These are phyloP conservation scores for Kalmusia sp. DNA, from an alignment of 2,329 filamentous ascomycete genomes.

Conservation along the genomic window DNA sequence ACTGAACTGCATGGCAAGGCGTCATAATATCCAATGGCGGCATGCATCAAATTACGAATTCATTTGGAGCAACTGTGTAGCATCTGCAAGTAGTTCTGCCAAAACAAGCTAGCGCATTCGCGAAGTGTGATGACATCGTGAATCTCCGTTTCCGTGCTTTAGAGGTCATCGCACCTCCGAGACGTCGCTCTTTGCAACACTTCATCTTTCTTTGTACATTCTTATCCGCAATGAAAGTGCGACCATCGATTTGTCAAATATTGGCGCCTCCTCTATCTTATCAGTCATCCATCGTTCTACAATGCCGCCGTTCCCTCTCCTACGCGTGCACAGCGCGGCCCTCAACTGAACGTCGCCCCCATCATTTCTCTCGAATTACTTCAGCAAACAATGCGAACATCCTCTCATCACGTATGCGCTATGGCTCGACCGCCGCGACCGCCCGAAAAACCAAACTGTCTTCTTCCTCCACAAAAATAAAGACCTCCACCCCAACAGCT, in stretches of 20 bases:
- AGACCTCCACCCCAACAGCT: slow-evolving; percentile 6
- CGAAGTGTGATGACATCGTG: slow-evolving; percentile 40
- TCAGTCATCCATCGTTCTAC: neutral
- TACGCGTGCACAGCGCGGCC: slow-evolving; percentile 13
- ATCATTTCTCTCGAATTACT: neutral
- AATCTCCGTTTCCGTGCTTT: slow-evolving; percentile 7
- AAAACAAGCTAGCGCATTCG: slow-evolving; percentile 23
- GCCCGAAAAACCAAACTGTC: neutral
- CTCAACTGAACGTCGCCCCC: slow-evolving; percentile 2
- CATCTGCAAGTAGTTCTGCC: slow-evolving; percentile 8
- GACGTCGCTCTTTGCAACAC: neutral
- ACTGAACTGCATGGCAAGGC: no score
- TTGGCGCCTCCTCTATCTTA: slow-evolving; percentile 3
- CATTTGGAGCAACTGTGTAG: no score
- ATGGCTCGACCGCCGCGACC: slow-evolving; percentile 10
- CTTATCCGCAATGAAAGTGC: slow-evolving; percentile 29
- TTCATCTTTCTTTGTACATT: slow-evolving; percentile 1
- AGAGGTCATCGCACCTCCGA: neutral
- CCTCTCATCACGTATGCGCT: neutral
- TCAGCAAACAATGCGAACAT: neutral
- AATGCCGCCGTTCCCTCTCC: slow-evolving; percentile 9
- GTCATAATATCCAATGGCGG: no score
- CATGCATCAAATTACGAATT: no score
- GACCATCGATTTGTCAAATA: slow-evolving; percentile 21
- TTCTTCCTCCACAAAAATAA: neutral